Evolutionary conservation across 495 filamentous ascomycete species (phyloP), one percentile per base, ranked within the genome.

Genomic region (Halenospora varia): DNA sequence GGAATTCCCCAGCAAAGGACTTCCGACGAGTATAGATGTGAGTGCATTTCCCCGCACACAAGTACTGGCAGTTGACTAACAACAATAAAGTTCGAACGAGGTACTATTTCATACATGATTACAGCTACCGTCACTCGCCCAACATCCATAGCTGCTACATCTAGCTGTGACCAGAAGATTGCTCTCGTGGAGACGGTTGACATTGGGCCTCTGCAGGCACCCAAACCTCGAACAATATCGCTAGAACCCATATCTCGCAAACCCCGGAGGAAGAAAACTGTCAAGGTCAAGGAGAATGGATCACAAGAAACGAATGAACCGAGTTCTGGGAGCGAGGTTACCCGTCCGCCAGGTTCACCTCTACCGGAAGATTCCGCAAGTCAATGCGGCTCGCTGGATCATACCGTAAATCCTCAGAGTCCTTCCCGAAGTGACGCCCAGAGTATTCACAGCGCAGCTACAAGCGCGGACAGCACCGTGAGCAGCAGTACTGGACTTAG

Each of bases 1-100:
- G 66, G 76, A 86, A 26, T 81, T 83, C 49, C 91, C 95, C 10
- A 75, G 80, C n/a, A 85, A 87, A 62, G 81, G 85, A 9, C 75
- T 97, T 47, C 94, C 94, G 17, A 96, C 88, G 71, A 96, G 92
- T 71, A 90, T 98, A 64, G 92, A 94, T 73, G 93, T 96, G 79
- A 63, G 88, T 81, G 25, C 29, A 6, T 57, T 41, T 41, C 51
- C 20, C 26, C 39, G 51, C 40, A 19, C 22, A 19, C 51, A 13
- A 2, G 3, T 40, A 15, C 47, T 9, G 26, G 23, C 18, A n/a
- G 17, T 39, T 51, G 48, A 67, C 70, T 63, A 70, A 66, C 23
- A 22, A 56, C 40, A 39, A 3, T 22, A 42, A 50, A 97, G 92
- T 98, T 98, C 69, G 95, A 98, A 74, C 85, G 92, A 62, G 94